phyloP scores from a whole-genome alignment of 768 basidiomycete genomes.

The Hericium coralloides region DNA sequence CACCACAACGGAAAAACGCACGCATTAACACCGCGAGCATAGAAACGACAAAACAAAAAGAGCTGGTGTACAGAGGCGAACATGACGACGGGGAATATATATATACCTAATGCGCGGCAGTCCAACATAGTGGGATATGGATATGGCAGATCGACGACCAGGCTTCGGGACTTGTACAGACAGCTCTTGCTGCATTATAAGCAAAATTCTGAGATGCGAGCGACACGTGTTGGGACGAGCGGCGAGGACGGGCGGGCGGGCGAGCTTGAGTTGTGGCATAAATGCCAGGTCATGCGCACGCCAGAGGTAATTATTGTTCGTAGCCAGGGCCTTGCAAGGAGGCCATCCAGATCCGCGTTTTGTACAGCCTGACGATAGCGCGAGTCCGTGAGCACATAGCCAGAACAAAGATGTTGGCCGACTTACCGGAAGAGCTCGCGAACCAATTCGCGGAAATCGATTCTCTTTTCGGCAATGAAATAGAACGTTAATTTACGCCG shows the following conservation, averaged over 20 bases:
- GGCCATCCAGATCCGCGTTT: constrained; percentile 95
- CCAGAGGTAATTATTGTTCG: constrained; percentile 34
- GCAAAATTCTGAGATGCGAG: not conserved
- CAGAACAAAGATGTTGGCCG: not conserved
- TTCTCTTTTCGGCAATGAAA: constrained; percentile 91
- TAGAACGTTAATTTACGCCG: constrained; percentile 98
- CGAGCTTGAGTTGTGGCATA: not conserved
- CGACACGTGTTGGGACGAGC: not conserved
- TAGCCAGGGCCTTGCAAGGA: constrained; percentile 51
- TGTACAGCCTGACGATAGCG: constrained; percentile 56
- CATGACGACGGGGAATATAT: not conserved
- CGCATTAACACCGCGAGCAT: too few relatives aligned
- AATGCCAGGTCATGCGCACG: not conserved
- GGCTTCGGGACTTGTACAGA: not conserved
- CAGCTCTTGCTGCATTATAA: not conserved
- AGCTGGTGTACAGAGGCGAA: not conserved
- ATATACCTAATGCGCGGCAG: not conserved
- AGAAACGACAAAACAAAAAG: too few relatives aligned
- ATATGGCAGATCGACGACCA: not conserved
- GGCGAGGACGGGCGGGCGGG: not conserved
- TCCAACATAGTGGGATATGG: not conserved
- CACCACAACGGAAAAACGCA: too few relatives aligned
- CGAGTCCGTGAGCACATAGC: not conserved
- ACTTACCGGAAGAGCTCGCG: constrained; percentile 84
- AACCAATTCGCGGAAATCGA: constrained; percentile 94